Evolutionary conservation across 805 yeast species (phyloP).

Genomic region (Ogataea trehalophila): DNA sequence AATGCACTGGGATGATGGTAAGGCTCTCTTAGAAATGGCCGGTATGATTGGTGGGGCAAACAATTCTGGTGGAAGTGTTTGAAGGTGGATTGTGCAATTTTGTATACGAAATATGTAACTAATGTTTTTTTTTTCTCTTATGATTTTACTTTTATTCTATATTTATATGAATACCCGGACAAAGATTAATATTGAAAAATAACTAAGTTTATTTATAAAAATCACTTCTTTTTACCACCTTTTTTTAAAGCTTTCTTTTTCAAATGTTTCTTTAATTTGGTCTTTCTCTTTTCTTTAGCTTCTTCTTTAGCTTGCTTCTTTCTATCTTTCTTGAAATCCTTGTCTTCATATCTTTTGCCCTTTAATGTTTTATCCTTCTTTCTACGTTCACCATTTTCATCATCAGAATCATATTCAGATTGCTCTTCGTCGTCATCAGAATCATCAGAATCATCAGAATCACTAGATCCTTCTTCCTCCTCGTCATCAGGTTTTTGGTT

Average conservation of each 20-base stretch:
- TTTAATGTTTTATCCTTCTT: constrained; percentile 35
- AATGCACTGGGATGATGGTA: constrained; percentile 67
- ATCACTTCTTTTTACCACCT: constrained; percentile 20
- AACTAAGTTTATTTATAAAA: background rate
- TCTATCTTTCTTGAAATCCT: constrained; percentile 70
- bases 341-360: constrained; percentile 77
- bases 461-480: constrained; percentile 24
- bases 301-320: constrained; percentile 74
- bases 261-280: constrained; percentile 76
- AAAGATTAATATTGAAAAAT: background rate
- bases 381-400: constrained; percentile 20
- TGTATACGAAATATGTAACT: background rate
- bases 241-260: constrained; percentile 72
- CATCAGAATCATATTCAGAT: constrained; percentile 3
- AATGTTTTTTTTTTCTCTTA: background rate
- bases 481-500: constrained; percentile 27
- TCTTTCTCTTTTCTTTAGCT: constrained; percentile 72
- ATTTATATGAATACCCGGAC: background rate
- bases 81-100: background rate
- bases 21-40: constrained; percentile 84
- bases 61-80: constrained; percentile 46
- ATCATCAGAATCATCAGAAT: constrained; percentile 12
- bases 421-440: constrained; percentile 24
- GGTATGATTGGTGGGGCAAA: constrained; percentile 46
- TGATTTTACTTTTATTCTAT: background rate